A percentile compares a stretch with the other conserved stretches of the same genome.
phyloP scores from a whole-genome alignment of 116 monocot genomes.

The Cymodocea nodosa region DNA sequence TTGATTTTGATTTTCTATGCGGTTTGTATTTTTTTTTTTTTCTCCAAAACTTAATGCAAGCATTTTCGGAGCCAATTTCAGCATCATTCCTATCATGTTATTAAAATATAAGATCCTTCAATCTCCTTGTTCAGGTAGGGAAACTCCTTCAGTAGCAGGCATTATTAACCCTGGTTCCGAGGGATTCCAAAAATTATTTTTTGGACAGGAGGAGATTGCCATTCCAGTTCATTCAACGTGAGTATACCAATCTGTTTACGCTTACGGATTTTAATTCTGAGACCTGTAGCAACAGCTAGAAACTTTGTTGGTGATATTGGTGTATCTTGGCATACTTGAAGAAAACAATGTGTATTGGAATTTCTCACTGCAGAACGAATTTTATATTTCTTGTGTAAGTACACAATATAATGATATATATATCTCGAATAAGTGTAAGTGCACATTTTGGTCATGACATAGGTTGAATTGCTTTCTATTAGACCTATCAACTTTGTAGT shows the following conservation, averaged over 20 bases:
- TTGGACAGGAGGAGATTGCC: slow-evolving; percentile 99
- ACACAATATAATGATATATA: too few relatives aligned
- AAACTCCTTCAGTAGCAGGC: slow-evolving; percentile 87
- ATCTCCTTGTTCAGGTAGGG: slow-evolving; percentile 35
- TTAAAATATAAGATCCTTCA: not conserved
- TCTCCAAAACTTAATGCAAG: not conserved
- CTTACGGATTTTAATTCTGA: not conserved
- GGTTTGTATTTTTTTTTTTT: slow-evolving; percentile 22
- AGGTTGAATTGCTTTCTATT: too few relatives aligned
- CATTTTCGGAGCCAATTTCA: not conserved
- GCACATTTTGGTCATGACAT: too few relatives aligned
- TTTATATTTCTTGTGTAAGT: too few relatives aligned
- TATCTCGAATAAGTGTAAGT: too few relatives aligned
- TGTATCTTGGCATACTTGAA: too few relatives aligned
- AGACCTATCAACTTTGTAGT: too few relatives aligned
- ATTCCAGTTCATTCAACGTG: slow-evolving; percentile 94
- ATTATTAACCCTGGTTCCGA: slow-evolving; percentile 98
- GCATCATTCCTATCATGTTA: not conserved
- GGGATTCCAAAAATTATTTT: slow-evolving; percentile 94
- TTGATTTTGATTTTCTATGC: slow-evolving; percentile 96
- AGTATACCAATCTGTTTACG: slow-evolving; percentile 4
- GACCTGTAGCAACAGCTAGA: not conserved
- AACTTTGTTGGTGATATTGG: too few relatives aligned
- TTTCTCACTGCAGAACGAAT: too few relatives aligned
- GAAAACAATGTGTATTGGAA: not conserved